These are phyloP conservation scores for Seiridium cupressi DNA, from an alignment of 2,329 filamentous ascomycete genomes.

Conservation along the genomic window DNA sequence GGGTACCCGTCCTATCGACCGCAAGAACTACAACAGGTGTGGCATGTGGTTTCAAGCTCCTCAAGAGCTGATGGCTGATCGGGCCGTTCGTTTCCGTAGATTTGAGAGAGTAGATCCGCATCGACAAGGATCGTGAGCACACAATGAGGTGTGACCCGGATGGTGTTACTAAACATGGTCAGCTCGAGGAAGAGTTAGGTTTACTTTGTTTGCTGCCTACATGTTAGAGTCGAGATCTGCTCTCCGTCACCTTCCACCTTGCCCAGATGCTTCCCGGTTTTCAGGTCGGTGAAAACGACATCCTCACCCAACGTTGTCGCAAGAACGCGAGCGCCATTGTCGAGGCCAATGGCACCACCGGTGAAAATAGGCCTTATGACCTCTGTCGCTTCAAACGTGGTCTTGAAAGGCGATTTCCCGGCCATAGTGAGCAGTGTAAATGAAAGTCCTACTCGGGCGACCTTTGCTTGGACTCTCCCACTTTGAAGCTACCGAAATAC, in stretches of 20 bases:
- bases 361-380: slow-evolving; percentile 93
- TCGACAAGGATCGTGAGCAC: slow-evolving; percentile 92
- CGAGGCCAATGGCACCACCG: slow-evolving; percentile 81
- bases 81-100: slow-evolving; percentile 53
- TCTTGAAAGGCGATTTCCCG: slow-evolving; percentile 67
- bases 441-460: background rate
- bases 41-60: slow-evolving; percentile 84
- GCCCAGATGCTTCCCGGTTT: slow-evolving; percentile 77
- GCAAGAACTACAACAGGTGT: slow-evolving; percentile 86
- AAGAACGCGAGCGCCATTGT: slow-evolving; percentile 76
- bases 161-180: slow-evolving; percentile 66
- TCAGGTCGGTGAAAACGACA: slow-evolving; percentile 80
- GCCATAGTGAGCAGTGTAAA: slow-evolving; percentile 46
- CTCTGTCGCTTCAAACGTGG: slow-evolving; percentile 81
- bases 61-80: slow-evolving; percentile 66
- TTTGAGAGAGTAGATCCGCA: slow-evolving; percentile 82
- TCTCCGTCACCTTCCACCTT: slow-evolving; percentile 88
- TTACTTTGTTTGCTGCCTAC: slow-evolving; percentile 35
- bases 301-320: slow-evolving; percentile 92
- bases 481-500: background rate
- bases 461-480: background rate
- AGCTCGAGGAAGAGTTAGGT: slow-evolving; percentile 13
- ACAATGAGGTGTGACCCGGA: slow-evolving; percentile 84
- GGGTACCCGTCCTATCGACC: slow-evolving; percentile 81
- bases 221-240: slow-evolving; percentile 69